Conservation (phyloP, 1,139 yeast genomes). For the Blastobotrys capitulatus region DNA sequence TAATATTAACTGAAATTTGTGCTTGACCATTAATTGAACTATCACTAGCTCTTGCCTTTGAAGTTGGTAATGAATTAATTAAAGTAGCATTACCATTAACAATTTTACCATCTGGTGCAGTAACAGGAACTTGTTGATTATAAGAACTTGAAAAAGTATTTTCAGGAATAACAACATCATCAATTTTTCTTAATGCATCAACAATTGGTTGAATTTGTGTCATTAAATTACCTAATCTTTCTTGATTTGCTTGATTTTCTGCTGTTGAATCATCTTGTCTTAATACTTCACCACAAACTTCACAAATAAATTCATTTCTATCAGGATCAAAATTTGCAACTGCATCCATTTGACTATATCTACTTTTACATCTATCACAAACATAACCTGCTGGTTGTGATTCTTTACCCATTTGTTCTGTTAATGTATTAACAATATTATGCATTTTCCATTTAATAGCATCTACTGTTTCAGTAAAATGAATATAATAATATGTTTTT, state of each 20-base stretch:
- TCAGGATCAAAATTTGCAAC: conserved; percentile 75
- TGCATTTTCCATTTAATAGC: conserved; percentile 96
- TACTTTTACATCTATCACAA: conserved; percentile 79
- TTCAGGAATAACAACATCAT: conserved; percentile 78
- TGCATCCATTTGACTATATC: conserved; percentile 84
- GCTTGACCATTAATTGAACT: conserved; percentile 35
- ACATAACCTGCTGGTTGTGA: conserved; percentile 92
- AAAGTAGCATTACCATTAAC: conserved; percentile 33
- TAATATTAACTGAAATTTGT: conserved; percentile 82
- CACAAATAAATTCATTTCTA: conserved; percentile 75
- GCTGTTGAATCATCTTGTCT: conserved; percentile 86
- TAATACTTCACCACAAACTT: conserved; percentile 61
- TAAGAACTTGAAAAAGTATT: conserved; percentile 80
- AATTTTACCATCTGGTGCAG: background rate
- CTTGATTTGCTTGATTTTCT: conserved; percentile 78
- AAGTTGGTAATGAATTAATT: conserved; percentile 29
- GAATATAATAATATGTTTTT: conserved; percentile 80
- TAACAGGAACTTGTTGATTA: conserved; percentile 63
- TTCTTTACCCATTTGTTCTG: conserved; percentile 70
- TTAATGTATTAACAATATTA: conserved; percentile 68
- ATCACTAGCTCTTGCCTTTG: conserved; percentile 13
- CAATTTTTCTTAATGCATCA: conserved; percentile 75
- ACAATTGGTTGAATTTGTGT: conserved; percentile 85
- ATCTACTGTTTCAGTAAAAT: conserved; percentile 89
- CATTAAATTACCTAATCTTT: conserved; percentile 78